phyloP scores from a whole-genome alignment of 1,284 basidiomycete species.

The Heterobasidion parviporum region DNA sequence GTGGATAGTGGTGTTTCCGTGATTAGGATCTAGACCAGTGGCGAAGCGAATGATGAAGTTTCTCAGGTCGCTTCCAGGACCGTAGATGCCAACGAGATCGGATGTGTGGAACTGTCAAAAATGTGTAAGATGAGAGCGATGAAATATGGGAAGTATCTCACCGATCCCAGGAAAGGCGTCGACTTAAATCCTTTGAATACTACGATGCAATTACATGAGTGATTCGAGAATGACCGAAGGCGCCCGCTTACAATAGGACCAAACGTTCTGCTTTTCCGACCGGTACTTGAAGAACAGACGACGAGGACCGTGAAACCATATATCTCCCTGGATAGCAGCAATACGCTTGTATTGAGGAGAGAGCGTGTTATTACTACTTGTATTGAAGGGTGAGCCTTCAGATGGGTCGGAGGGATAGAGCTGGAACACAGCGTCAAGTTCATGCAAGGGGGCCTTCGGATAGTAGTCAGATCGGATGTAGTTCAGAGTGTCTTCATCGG shows the following conservation, averaged over 20 bases:
- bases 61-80: constrained; percentile 26
- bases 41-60: constrained; percentile 25
- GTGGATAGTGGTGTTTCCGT: constrained; percentile 19
- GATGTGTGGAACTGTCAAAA: background rate
- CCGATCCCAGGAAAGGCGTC: constrained; percentile 1
- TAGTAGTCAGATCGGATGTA: constrained; percentile 14
- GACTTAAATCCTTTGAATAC: constrained; percentile 3
- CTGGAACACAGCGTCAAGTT: constrained; percentile 12
- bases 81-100: constrained; percentile 12
- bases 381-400: constrained; percentile 26
- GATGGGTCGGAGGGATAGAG: constrained; percentile 20
- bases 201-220: background rate
- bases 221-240: no score
- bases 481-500: constrained; percentile 1
- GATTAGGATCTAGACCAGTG: constrained; percentile 36
- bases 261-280: constrained; percentile 10
- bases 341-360: constrained; percentile 27
- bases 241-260: background rate
- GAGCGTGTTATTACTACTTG: constrained; percentile 21
- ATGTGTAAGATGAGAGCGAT: background rate
- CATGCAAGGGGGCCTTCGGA: constrained; percentile 5
- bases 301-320: constrained; percentile 24
- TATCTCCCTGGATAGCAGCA: constrained; percentile 26
- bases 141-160: background rate
- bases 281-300: constrained; percentile 17